These are phyloP conservation scores for Perkinsus marinus DNA, from an alignment of 169 alveolate species.

Conservation along the genomic window DNA sequence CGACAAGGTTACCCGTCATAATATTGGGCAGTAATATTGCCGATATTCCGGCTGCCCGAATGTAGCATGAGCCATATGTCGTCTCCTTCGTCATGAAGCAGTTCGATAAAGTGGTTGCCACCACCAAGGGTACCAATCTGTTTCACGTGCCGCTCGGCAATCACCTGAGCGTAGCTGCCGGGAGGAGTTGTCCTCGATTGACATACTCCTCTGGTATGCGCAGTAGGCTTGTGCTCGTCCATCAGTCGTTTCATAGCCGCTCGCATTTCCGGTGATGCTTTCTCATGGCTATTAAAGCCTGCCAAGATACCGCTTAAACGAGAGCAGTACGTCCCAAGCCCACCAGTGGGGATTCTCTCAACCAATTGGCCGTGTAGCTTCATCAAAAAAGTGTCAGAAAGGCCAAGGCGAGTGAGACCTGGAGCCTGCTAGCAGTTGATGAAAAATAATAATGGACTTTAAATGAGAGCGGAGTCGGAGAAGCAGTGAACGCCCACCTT, in stretches of 20 bases:
- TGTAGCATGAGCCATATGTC: slow-evolving; percentile 47
- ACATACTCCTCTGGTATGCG: not conserved
- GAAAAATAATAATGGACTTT: not conserved
- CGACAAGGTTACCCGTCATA: slow-evolving; percentile 37
- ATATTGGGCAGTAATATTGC: slow-evolving; percentile 45
- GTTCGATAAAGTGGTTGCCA: slow-evolving; percentile 51
- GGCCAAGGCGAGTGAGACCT: not conserved
- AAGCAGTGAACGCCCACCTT: slow-evolving; percentile 21
- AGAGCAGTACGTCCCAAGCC: not conserved
- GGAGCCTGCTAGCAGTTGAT: not conserved
- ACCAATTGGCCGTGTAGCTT: not conserved
- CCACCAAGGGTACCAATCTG: slow-evolving; percentile 53
- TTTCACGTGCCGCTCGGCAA: slow-evolving; percentile 28
- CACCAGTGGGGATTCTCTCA: not conserved
- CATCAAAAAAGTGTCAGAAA: not conserved
- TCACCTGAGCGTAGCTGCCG: not conserved
- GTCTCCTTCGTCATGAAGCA: slow-evolving; percentile 32
- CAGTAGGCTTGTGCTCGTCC: slow-evolving; percentile 11
- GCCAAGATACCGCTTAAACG: not conserved
- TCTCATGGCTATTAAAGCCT: slow-evolving; percentile 28
- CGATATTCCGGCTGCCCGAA: slow-evolving; percentile 47
- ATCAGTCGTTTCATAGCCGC: slow-evolving; percentile 8
- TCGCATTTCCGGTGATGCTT: slow-evolving; percentile 15
- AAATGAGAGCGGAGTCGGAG: slow-evolving; percentile 5
- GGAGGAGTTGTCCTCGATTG: not conserved